phyloP scores from a whole-genome alignment of 257 asterid species.

The Penstemon barbatus region DNA sequence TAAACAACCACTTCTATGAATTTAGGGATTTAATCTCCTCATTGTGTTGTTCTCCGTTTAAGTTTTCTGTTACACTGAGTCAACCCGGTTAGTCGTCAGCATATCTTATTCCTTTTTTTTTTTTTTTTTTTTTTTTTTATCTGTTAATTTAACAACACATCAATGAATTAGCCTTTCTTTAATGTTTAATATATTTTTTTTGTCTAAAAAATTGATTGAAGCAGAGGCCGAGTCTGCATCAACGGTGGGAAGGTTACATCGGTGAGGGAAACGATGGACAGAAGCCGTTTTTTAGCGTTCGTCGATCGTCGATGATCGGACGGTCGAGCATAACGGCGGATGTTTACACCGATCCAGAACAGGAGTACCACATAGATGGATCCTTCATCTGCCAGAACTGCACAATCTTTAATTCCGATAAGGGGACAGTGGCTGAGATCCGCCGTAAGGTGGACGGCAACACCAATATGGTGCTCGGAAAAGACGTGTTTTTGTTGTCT shows the following conservation, averaged over 20 bases:
- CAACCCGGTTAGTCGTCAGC: conserved; percentile 14
- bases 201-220: not conserved
- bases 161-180: too few species aligned
- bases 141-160: not conserved
- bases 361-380: conserved; percentile 66
- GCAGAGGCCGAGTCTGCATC: conserved; percentile 71
- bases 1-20: too few species aligned
- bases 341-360: conserved; percentile 40
- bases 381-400: conserved; percentile 62
- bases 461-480: conserved; percentile 57
- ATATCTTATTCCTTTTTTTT: too few species aligned
- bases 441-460: conserved; percentile 60
- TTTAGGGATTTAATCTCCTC: too few species aligned
- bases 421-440: conserved; percentile 58
- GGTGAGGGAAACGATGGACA: conserved; percentile 60
- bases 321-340: conserved; percentile 61
- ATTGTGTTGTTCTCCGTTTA: not conserved
- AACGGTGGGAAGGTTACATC: conserved; percentile 70
- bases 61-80: conserved; percentile 17
- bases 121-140: too few species aligned
- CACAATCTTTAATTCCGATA: conserved; percentile 41
- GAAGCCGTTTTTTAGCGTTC: conserved; percentile 64
- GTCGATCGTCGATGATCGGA: conserved; percentile 65
- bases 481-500: conserved; percentile 51
- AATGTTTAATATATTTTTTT: too few species aligned